Percentiles rank a stretch among this genome's conserved stretches.
phyloP scores from a whole-genome alignment of 2,329 filamentous ascomycete species.

The Cytospora piceicola region DNA sequence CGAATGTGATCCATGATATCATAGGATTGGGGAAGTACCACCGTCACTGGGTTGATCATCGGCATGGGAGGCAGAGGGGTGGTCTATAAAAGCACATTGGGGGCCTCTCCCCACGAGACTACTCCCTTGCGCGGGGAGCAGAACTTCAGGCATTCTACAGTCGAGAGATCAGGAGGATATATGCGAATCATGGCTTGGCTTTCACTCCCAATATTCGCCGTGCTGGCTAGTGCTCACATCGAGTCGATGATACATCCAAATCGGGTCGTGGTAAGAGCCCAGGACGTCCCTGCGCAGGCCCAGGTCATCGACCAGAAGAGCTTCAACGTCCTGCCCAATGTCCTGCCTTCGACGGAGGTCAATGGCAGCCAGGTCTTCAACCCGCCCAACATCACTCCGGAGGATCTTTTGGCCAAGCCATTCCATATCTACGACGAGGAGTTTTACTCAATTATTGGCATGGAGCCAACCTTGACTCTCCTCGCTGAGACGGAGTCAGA shows the following conservation, averaged over 20 bases:
- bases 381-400: constrained; percentile 48
- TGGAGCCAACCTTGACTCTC: constrained; percentile 52
- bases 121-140: background rate
- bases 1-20: background rate
- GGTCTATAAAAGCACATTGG: constrained; percentile 10
- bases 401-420: constrained; percentile 44
- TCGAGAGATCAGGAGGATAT: constrained; percentile 13
- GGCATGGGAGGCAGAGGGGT: background rate
- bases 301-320: constrained; percentile 49
- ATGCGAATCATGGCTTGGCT: constrained; percentile 28
- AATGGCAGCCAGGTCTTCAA: constrained; percentile 46
- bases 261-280: constrained; percentile 9
- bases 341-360: constrained; percentile 42
- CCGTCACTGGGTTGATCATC: background rate
- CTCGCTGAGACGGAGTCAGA: constrained; percentile 49
- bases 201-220: constrained; percentile 23
- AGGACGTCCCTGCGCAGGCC: constrained; percentile 40
- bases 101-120: constrained; percentile 4
- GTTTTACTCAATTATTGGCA: constrained; percentile 55
- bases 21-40: background rate
- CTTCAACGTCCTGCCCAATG: constrained; percentile 48
- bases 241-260: background rate
- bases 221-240: constrained; percentile 23
- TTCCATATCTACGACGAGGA: constrained; percentile 55
- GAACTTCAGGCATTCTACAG: constrained; percentile 2